phyloP scores from a whole-genome alignment of 2,329 filamentous ascomycete species.

The Hymenoscyphus occultus region DNA sequence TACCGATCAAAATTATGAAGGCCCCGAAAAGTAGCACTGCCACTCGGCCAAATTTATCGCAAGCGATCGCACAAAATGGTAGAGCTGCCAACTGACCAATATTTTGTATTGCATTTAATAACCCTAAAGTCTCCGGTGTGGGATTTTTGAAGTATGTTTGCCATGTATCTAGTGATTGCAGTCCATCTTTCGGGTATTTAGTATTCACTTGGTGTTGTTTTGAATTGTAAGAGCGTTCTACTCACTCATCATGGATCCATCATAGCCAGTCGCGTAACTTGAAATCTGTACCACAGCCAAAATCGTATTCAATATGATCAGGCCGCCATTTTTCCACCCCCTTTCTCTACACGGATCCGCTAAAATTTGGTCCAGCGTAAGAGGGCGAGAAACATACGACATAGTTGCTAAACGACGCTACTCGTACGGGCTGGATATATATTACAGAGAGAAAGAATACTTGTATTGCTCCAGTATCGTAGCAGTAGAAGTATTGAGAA shows the following conservation, averaged over 20 bases:
- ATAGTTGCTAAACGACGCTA: not conserved
- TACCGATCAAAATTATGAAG: slow-evolving; percentile 21
- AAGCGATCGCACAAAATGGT: slow-evolving; percentile 26
- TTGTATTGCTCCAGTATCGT: not conserved
- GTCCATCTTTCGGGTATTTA: slow-evolving; percentile 33
- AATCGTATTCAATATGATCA: slow-evolving; percentile 29
- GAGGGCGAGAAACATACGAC: slow-evolving; percentile 10
- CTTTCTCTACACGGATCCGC: slow-evolving; percentile 16
- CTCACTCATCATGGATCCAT: slow-evolving; percentile 28
- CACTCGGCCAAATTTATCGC: slow-evolving; percentile 25
- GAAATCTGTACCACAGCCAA: slow-evolving; percentile 28
- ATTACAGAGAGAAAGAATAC: not conserved
- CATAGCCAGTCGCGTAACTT: slow-evolving; percentile 30
- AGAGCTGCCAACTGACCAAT: slow-evolving; percentile 30
- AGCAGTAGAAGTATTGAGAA: not conserved
- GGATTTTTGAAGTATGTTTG: slow-evolving; percentile 42
- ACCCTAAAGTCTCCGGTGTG: slow-evolving; percentile 16
- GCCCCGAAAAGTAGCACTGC: slow-evolving; percentile 20
- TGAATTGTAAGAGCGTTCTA: not conserved
- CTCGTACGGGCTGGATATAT: not conserved
- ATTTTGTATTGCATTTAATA: slow-evolving; percentile 32
- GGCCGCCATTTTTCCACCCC: slow-evolving; percentile 28
- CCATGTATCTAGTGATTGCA: slow-evolving; percentile 45
- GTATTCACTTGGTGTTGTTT: not conserved
- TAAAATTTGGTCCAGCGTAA: slow-evolving; percentile 22